phyloP scores from a whole-genome alignment of 345 rosid species.

The Citropsis articulata region DNA sequence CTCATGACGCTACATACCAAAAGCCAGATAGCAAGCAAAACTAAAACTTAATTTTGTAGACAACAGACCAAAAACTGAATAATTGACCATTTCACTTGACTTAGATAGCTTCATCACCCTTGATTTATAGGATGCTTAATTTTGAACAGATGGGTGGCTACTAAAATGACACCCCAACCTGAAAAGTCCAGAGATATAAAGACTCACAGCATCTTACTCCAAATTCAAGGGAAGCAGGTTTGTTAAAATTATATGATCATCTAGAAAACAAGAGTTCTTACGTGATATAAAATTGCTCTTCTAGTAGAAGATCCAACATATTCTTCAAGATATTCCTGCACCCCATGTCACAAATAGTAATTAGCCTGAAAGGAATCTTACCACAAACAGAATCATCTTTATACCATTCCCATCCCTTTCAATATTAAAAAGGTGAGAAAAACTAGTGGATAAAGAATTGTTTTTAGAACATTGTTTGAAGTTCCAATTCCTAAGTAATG shows the following conservation, averaged over 20 bases:
- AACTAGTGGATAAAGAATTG: neutral
- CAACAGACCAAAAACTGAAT: neutral
- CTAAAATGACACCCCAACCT: neutral
- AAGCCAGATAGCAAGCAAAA: neutral
- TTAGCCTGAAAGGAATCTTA: neutral
- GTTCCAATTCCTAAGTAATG: neutral
- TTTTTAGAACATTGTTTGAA: neutral
- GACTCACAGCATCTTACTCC: neutral
- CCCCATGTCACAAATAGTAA: slow-evolving; percentile 2
- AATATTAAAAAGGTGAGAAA: neutral
- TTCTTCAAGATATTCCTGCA: slow-evolving; percentile 84
- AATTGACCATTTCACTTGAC: neutral
- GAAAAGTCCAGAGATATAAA: neutral
- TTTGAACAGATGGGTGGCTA: neutral
- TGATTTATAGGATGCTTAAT: neutral
- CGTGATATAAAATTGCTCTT: slow-evolving; percentile 72
- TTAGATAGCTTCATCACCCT: neutral
- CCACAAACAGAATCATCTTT: neutral
- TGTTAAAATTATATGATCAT: neutral
- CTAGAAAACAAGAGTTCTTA: slow-evolving; percentile 24
- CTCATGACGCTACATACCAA: neutral
- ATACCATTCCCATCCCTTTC: neutral
- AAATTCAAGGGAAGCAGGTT: neutral
- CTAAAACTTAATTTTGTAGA: neutral
- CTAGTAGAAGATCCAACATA: slow-evolving; percentile 57